phyloP scores from a whole-genome alignment of 2,329 filamentous ascomycete species.

The Talaromyces pinophilus region DNA sequence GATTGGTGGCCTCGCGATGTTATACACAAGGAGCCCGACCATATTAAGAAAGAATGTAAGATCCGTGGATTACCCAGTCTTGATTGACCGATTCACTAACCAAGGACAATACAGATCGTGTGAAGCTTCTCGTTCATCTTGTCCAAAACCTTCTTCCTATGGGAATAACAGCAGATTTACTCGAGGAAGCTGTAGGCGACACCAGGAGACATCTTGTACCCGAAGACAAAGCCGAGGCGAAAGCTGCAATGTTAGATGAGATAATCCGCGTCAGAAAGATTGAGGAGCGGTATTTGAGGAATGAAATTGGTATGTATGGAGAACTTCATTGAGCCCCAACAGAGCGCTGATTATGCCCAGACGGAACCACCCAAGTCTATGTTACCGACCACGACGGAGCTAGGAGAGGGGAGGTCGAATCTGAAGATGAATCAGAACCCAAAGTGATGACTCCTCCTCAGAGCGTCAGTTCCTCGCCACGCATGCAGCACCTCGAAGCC shows the following conservation, averaged over 20 bases:
- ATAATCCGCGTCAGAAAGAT: slow-evolving; percentile 44
- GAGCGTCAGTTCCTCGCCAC: neutral
- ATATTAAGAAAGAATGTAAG: slow-evolving; percentile 50
- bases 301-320: slow-evolving; percentile 43
- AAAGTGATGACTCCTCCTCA: slow-evolving; percentile 22
- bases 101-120: slow-evolving; percentile 16
- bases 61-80: neutral
- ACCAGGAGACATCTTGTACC: slow-evolving; percentile 42
- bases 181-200: slow-evolving; percentile 45
- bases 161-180: slow-evolving; percentile 41
- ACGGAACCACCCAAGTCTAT: slow-evolving; percentile 40
- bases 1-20: slow-evolving; percentile 49
- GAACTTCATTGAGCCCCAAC: neutral
- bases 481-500: slow-evolving; percentile 26
- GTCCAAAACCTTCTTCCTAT: slow-evolving; percentile 40
- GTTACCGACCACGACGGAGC: slow-evolving; percentile 41
- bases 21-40: slow-evolving; percentile 53
- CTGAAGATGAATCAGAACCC: slow-evolving; percentile 33
- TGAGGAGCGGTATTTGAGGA: slow-evolving; percentile 44
- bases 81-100: neutral
- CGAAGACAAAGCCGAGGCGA: slow-evolving; percentile 28
- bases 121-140: slow-evolving; percentile 43
- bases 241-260: slow-evolving; percentile 43
- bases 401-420: slow-evolving; percentile 33
- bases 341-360: slow-evolving; percentile 25